These are phyloP conservation scores for Mallotus japonicus DNA, from an alignment of 441 rosid genomes.

Conservation along the genomic window DNA sequence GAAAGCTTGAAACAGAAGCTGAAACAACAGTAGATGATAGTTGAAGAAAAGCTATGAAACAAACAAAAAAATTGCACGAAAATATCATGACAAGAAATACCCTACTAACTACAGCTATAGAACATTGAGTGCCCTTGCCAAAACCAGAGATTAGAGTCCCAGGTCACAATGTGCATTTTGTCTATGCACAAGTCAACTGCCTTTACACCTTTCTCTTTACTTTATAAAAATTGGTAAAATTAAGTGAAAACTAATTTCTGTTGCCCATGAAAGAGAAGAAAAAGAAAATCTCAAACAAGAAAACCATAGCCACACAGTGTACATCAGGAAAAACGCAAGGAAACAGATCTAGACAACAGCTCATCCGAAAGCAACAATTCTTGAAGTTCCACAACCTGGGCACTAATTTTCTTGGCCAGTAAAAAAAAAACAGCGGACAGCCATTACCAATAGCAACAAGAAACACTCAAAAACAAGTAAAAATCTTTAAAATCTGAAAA, in stretches of 20 bases:
- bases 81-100: too few relatives aligned
- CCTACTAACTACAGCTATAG: too few relatives aligned
- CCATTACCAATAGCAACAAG: conserved; percentile 8
- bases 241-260: too few relatives aligned
- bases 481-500: not conserved
- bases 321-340: conserved; percentile 23
- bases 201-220: too few relatives aligned
- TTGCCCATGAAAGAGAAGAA: too few relatives aligned
- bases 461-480: not conserved
- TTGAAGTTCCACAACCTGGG: not conserved
- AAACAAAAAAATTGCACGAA: too few relatives aligned
- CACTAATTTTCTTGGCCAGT: not conserved
- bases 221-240: too few relatives aligned
- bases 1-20: conserved; percentile 16
- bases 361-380: conserved; percentile 13
- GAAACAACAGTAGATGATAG: conserved; percentile 17
- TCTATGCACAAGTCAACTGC: too few relatives aligned
- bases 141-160: too few relatives aligned
- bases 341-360: conserved; percentile 54
- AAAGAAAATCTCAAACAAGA: not conserved
- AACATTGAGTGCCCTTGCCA: too few relatives aligned
- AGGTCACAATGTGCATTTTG: too few relatives aligned
- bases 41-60: conserved; percentile 1
- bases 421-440: not conserved
- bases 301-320: conserved; percentile 27